Evolutionary conservation across 345 rosid genomes (phyloP).

Genomic region (Capsella bursapastoris): DNA sequence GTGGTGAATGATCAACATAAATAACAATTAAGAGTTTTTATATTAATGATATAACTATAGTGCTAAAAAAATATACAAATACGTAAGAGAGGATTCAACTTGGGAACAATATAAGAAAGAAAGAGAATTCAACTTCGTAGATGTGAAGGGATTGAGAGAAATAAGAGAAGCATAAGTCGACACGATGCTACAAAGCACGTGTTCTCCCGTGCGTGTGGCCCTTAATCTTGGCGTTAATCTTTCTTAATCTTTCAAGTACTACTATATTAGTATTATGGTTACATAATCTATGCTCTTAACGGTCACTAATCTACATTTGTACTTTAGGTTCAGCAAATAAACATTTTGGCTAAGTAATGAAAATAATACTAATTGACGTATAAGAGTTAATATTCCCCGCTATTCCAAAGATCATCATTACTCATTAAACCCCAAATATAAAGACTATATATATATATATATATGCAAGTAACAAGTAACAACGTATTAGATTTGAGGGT

Average conservation of each 20-base stretch:
- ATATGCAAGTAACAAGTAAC: too few species aligned
- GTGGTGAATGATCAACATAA: not conserved
- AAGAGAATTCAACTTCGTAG: slow-evolving; percentile 35
- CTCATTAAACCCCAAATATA: not conserved
- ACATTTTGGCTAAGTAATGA: not conserved
- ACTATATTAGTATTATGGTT: slow-evolving; percentile 5
- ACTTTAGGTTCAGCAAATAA: not conserved
- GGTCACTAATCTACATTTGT: slow-evolving; percentile 15
- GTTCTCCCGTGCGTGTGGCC: slow-evolving; percentile 41
- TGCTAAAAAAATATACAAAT: not conserved
- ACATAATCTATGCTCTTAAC: slow-evolving; percentile 31
- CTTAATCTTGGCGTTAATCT: slow-evolving; percentile 45
- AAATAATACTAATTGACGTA: not conserved
- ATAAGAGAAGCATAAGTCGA: slow-evolving; percentile 26
- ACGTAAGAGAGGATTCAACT: not conserved
- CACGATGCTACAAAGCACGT: slow-evolving; percentile 40
- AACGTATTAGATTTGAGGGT: too few species aligned
- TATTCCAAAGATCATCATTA: not conserved
- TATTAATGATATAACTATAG: not conserved
- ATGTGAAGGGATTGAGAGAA: slow-evolving; percentile 34
- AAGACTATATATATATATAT: too few species aligned
- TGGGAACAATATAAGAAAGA: not conserved
- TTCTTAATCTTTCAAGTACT: slow-evolving; percentile 6
- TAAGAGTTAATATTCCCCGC: not conserved
- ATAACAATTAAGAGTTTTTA: not conserved